A percentile compares a stretch with the other conserved stretches of the same genome.
Evolutionary conservation across 1,139 yeast genomes (phyloP).

Genomic region (Suhomyces kunorum): DNA sequence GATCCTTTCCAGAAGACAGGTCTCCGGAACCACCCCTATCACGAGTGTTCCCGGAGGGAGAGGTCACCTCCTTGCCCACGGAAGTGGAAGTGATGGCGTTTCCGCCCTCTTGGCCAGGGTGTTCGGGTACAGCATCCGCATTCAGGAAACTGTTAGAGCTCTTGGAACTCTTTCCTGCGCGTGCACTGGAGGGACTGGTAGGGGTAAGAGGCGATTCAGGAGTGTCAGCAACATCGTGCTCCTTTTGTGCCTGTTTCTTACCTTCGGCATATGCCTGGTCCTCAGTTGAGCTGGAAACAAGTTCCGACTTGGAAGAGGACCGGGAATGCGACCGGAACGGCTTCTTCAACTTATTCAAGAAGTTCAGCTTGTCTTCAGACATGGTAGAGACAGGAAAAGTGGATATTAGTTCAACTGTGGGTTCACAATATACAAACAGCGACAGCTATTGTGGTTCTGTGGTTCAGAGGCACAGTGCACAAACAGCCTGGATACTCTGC

Average conservation of each 20-base stretch:
- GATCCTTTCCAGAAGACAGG: conserved; percentile 34
- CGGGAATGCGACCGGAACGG: conserved; percentile 31
- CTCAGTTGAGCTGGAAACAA: neutral
- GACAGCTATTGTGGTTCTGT: too few relatives aligned
- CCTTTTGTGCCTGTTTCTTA: neutral
- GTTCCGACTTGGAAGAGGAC: conserved; percentile 17
- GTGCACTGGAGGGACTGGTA: neutral
- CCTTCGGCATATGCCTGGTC: conserved; percentile 9
- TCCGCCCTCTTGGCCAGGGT: conserved; percentile 23
- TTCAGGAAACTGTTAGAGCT: neutral
- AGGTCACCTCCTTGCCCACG: conserved; percentile 16
- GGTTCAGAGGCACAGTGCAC: too few relatives aligned
- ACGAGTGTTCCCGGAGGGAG: neutral
- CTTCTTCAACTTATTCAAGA: conserved; percentile 31
- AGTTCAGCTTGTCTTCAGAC: conserved; percentile 23
- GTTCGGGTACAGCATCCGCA: neutral
- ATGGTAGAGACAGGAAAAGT: conserved; percentile 1
- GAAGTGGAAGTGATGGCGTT: conserved; percentile 37
- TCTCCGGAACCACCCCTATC: conserved; percentile 27
- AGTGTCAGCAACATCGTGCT: neutral
- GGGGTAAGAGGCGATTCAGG: neutral
- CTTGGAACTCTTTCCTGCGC: neutral
- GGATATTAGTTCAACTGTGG: neutral
- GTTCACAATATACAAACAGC: too few relatives aligned
- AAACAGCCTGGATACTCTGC: too few relatives aligned